Evolutionary conservation across 495 filamentous ascomycete species (phyloP), one percentile per base, ranked within the genome.

Genomic region (Penicillium flavigenum): DNA sequence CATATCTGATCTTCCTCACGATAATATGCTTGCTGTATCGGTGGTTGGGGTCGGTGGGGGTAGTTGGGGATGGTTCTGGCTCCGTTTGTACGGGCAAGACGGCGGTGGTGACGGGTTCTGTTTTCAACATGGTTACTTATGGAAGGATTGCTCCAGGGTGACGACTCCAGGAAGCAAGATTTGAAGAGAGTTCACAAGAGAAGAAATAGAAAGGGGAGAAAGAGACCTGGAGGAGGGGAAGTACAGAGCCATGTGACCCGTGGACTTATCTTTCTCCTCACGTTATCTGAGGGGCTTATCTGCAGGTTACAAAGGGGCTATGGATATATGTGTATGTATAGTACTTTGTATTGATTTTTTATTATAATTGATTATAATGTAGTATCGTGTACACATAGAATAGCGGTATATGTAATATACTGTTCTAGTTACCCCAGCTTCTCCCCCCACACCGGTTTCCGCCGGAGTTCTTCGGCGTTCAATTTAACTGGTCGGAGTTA

Each of bases 21-120:
- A 76, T 69, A 38, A 77, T 77, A 58, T 79, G 76, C 56, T 71
- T 77, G 63, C 75, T 79, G 56, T 72, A 73, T 16, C 57, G 64
- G 5, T 66, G 63, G 19, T 56, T 67, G 11, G 69, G 36, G 11
- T 64, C 58, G n/a, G 59, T 50, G 6, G 71, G 66, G 0, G 72
- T 48, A 1, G 63, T 61, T 38, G 65, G 52, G 9, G 71, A 65
- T 5, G 57, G 66, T 34, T 51, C 56, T 5, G 56, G 66, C 29
- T 51, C 56, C n/a, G 63, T 60, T 12, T 65, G 61, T 59, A 61
- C 42, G 17, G 51, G 27, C 17, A 36, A 8, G 14, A 36, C 32
- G n/a, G 45, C 61, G 58, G 60, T 26, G 24, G 24, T 44, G 20
- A 51, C 26, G 38, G 54, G 16, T 14, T 69, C 64, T 51, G 62